Evolutionary conservation across 73 alveolate species (phyloP).

Genomic region (Paramecium tetraurelia): DNA sequence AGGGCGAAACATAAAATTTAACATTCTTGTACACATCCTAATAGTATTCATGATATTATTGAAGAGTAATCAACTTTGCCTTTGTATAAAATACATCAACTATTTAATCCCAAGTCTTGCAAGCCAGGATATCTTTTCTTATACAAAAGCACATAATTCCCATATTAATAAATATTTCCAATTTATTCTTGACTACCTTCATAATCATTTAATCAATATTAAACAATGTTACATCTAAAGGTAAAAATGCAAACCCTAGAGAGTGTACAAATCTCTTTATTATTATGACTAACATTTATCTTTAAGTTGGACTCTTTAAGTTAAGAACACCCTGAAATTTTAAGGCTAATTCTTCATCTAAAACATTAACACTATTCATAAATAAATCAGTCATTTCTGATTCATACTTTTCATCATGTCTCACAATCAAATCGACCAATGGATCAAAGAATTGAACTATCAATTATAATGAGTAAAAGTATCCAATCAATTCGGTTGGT

Average conservation of each 20-base stretch:
- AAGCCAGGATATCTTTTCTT: background rate
- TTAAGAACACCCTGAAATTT: slow-evolving; percentile 38
- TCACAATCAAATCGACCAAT: slow-evolving; percentile 49
- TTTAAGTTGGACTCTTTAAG: slow-evolving; percentile 32
- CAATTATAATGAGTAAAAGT: slow-evolving; percentile 43
- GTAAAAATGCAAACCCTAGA: slow-evolving; percentile 63
- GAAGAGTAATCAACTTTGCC: slow-evolving; percentile 10
- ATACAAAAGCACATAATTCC: slow-evolving; percentile 57
- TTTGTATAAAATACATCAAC: slow-evolving; percentile 49
- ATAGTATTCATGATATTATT: slow-evolving; percentile 25
- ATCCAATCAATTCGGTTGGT: slow-evolving; percentile 59
- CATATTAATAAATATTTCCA: slow-evolving; percentile 60
- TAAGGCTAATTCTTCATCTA: slow-evolving; percentile 59
- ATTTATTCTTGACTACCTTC: slow-evolving; percentile 58
- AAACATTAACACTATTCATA: slow-evolving; percentile 54
- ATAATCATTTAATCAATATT: slow-evolving; percentile 54
- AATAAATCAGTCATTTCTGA: slow-evolving; percentile 62
- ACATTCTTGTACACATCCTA: slow-evolving; percentile 31
- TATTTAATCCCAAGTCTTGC: slow-evolving; percentile 58
- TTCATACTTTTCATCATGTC: slow-evolving; percentile 61
- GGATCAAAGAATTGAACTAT: slow-evolving; percentile 60
- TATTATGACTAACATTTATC: slow-evolving; percentile 36
- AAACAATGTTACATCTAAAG: slow-evolving; percentile 50
- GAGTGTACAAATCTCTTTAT: slow-evolving; percentile 63
- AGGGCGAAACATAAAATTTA: slow-evolving; percentile 58